These are phyloP conservation scores for Encephalitozoon romaleae DNA, from an alignment of 371 early-diverging fungal species.

Conservation along the genomic window DNA sequence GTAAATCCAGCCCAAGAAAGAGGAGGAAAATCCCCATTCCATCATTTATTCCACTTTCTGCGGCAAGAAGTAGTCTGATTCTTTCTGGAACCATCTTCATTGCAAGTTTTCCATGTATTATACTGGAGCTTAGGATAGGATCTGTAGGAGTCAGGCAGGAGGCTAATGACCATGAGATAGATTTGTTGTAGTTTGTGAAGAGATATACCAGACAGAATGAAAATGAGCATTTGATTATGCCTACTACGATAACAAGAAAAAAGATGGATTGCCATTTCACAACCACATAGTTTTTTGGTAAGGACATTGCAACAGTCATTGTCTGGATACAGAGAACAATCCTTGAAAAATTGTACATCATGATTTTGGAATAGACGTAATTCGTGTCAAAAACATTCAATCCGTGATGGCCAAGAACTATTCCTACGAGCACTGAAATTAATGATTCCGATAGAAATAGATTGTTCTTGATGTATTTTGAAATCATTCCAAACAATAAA, in stretches of 20 bases:
- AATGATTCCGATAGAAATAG: slow-evolving; percentile 79
- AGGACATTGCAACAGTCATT: slow-evolving; percentile 55
- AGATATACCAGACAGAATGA: slow-evolving; percentile 14
- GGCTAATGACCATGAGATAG: slow-evolving; percentile 63
- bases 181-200: background rate
- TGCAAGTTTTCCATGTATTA: slow-evolving; percentile 82
- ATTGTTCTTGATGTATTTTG: slow-evolving; percentile 75
- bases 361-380: slow-evolving; percentile 11
- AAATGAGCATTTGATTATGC: slow-evolving; percentile 39
- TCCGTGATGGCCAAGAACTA: slow-evolving; percentile 67
- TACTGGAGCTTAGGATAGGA: slow-evolving; percentile 80
- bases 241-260: slow-evolving; percentile 65
- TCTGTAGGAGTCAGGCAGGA: slow-evolving; percentile 85
- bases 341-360: slow-evolving; percentile 56
- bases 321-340: slow-evolving; percentile 59
- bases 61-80: slow-evolving; percentile 70
- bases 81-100: slow-evolving; percentile 71
- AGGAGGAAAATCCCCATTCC: slow-evolving; percentile 75
- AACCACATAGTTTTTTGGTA: slow-evolving; percentile 54
- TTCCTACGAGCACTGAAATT: slow-evolving; percentile 74
- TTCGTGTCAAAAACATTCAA: slow-evolving; percentile 35
- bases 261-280: slow-evolving; percentile 64
- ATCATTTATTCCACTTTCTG: slow-evolving; percentile 65
- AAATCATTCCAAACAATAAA: slow-evolving; percentile 72
- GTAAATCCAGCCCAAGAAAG: slow-evolving; percentile 63